Percentiles rank a stretch among this genome's conserved stretches.
Evolutionary conservation across 1,284 basidiomycete species (phyloP).

Genomic region (Vanrija humicola): DNA sequence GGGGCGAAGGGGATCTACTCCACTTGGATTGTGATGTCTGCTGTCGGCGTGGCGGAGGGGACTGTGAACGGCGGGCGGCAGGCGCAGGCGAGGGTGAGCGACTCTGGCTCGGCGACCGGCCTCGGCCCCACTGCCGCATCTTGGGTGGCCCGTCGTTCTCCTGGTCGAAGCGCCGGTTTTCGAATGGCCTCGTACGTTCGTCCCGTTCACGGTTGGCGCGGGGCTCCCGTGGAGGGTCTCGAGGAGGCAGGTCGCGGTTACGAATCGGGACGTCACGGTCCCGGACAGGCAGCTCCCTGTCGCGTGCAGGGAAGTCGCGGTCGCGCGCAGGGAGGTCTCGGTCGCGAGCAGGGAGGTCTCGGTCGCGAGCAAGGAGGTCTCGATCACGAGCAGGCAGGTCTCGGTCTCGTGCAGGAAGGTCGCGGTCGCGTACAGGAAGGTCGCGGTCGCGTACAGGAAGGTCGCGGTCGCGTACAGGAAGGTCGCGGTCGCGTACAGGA

Average conservation of each 20-base stretch:
- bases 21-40: background rate
- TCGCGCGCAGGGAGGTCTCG: no score
- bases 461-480: constrained; percentile 3
- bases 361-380: no score
- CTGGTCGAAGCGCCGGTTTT: background rate
- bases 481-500: constrained; percentile 2
- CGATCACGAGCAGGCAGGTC: no score
- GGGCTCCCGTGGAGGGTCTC: background rate
- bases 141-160: constrained; percentile 7
- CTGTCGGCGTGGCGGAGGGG: background rate
- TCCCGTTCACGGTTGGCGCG: background rate
- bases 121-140: constrained; percentile 17
- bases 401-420: background rate
- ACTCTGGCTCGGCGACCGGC: no score
- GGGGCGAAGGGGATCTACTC: background rate
- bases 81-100: no score
- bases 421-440: constrained; percentile 4
- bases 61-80: background rate
- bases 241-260: constrained; percentile 3
- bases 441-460: constrained; percentile 2
- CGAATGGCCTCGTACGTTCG: background rate
- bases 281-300: no score
- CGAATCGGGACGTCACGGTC: background rate
- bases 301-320: no score
- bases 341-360: no score